Conservation (phyloP, 1,139 yeast species). For the Petasospora fabianii region DNA sequence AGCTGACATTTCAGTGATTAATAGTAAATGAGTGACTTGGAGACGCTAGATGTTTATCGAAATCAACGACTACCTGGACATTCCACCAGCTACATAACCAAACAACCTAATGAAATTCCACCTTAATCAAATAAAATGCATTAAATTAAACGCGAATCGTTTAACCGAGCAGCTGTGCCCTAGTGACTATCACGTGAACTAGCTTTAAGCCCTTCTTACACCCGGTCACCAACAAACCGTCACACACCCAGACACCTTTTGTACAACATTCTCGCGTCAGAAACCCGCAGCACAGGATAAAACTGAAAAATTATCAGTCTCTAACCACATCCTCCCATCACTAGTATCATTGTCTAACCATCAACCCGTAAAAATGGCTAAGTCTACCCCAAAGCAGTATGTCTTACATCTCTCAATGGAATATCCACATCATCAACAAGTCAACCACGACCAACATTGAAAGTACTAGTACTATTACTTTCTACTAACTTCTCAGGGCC, state of each 20-base stretch:
- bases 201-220: too few relatives aligned
- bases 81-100: neutral
- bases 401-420: constrained; percentile 15
- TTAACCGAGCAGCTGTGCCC: neutral
- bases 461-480: too few relatives aligned
- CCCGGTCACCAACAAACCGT: neutral
- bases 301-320: constrained; percentile 8
- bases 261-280: too few relatives aligned
- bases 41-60: too few relatives aligned
- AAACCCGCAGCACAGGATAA: neutral
- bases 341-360: neutral
- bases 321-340: neutral
- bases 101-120: constrained; percentile 5
- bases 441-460: too few relatives aligned
- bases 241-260: too few relatives aligned
- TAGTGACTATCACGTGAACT: too few relatives aligned
- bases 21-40: too few relatives aligned
- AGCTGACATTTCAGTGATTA: constrained; percentile 14
- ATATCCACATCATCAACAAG: too few relatives aligned
- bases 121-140: too few relatives aligned
- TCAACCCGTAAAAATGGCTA: constrained; percentile 25
- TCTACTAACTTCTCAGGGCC: constrained; percentile 2
- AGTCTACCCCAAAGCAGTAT: constrained; percentile 32
- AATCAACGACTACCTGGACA: too few relatives aligned
- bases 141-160: too few relatives aligned